Conservation (phyloP, 2,329 filamentous ascomycete genomes). For the Diaporthe sp. region DNA sequence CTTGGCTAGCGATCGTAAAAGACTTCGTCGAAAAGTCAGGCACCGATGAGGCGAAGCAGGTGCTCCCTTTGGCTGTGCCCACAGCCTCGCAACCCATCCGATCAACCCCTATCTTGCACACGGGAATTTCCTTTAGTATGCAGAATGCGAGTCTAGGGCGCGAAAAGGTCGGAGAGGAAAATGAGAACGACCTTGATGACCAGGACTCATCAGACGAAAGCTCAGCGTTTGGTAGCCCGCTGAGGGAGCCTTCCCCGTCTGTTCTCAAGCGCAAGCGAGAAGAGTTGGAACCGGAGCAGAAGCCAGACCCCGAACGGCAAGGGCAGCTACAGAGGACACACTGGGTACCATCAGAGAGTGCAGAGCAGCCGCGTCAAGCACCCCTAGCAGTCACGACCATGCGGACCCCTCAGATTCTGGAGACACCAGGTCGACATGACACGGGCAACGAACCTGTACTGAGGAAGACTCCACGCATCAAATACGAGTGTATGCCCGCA, state of each 20-base stretch:
- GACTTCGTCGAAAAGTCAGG: conserved; percentile 4
- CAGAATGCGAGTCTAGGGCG: conserved; percentile 6
- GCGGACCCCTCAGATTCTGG: neutral
- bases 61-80: no score
- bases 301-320: neutral
- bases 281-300: neutral
- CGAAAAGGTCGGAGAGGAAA: neutral
- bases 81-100: neutral
- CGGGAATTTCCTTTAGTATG: conserved; percentile 23
- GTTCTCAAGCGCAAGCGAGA: conserved; percentile 37
- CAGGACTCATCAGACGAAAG: neutral
- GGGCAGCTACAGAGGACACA: neutral
- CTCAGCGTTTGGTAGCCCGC: conserved; percentile 26
- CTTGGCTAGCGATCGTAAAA: conserved; percentile 32
- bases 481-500: neutral
- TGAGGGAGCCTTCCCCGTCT: conserved; percentile 22
- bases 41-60: neutral
- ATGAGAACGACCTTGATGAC: neutral
- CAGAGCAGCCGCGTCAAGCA: neutral
- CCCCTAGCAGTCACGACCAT: neutral
- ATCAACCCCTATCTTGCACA: conserved; percentile 11
- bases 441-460: neutral
- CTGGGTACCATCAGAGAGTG: neutral
- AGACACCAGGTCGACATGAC: neutral
- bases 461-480: neutral